Evolutionary conservation across 2,329 filamentous ascomycete genomes (phyloP).

Genomic region (Colletotrichum falcatum): DNA sequence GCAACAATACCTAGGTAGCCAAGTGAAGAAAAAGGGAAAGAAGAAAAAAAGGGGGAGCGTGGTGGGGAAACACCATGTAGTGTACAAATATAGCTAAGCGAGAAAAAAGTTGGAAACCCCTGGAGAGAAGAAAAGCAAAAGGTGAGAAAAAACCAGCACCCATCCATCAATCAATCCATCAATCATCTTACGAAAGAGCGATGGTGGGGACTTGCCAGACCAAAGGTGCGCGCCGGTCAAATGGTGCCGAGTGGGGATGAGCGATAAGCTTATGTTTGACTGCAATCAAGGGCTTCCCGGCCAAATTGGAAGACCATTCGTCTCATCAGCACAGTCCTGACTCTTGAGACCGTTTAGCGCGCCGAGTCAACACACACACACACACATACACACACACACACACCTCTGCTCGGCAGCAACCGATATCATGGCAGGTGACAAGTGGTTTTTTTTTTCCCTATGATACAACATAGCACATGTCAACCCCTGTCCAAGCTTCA

Average conservation of each 20-base stretch:
- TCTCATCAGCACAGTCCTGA: conserved; percentile 2
- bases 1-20: too few species aligned
- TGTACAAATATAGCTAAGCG: too few species aligned
- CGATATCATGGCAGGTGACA: conserved; percentile 7
- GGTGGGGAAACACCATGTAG: too few species aligned
- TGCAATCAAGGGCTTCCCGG: conserved; percentile 13
- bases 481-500: conserved; percentile 11
- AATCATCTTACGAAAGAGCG: not conserved
- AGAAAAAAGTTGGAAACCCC: too few species aligned
- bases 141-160: too few species aligned
- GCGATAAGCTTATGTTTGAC: conserved; percentile 28
- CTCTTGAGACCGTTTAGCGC: conserved; percentile 4
- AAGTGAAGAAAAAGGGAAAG: too few species aligned
- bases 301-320: conserved; percentile 1
- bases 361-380: not conserved
- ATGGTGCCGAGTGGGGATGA: not conserved
- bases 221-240: not conserved
- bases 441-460: not conserved
- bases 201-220: not conserved
- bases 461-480: conserved; percentile 25
- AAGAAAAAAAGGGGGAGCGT: too few species aligned
- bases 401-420: not conserved
- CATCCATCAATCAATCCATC: not conserved
- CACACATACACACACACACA: not conserved
- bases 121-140: too few species aligned